Evolutionary conservation across 2,329 filamentous ascomycete genomes (phyloP).

Genomic region (Sporothrix schenckii): DNA sequence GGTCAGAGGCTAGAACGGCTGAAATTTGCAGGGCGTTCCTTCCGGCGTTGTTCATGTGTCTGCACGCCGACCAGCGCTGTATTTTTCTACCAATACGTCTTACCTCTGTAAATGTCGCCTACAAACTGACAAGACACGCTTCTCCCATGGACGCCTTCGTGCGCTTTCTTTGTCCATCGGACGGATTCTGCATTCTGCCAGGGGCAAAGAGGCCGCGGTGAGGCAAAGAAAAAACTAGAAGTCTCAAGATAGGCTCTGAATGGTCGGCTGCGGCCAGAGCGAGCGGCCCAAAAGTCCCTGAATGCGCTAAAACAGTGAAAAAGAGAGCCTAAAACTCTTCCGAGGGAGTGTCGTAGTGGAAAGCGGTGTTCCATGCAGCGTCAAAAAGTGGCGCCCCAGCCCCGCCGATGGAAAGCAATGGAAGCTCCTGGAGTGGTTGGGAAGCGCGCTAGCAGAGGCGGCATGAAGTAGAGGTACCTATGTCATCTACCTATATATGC

Average conservation of each 20-base stretch:
- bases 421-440: conserved; percentile 37
- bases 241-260: background rate
- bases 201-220: conserved; percentile 6
- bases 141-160: background rate
- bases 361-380: conserved; percentile 28
- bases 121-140: background rate
- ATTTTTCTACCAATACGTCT: background rate
- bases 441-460: conserved; percentile 23
- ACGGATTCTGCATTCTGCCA: conserved; percentile 9
- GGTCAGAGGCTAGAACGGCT: background rate
- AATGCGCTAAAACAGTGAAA: background rate
- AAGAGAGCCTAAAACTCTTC: background rate
- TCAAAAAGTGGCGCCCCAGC: conserved; percentile 34
- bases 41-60: background rate
- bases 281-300: conserved; percentile 15
- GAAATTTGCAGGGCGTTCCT: conserved; percentile 12
- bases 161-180: background rate
- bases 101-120: too few species aligned
- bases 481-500: background rate
- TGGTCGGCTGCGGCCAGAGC: background rate
- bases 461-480: conserved; percentile 13
- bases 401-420: conserved; percentile 39
- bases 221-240: conserved; percentile 25
- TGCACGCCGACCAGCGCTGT: background rate
- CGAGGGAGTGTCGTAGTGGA: conserved; percentile 10